Conservation (phyloP, 208 protist species). For the Herpetomonas tarakana region DNA sequence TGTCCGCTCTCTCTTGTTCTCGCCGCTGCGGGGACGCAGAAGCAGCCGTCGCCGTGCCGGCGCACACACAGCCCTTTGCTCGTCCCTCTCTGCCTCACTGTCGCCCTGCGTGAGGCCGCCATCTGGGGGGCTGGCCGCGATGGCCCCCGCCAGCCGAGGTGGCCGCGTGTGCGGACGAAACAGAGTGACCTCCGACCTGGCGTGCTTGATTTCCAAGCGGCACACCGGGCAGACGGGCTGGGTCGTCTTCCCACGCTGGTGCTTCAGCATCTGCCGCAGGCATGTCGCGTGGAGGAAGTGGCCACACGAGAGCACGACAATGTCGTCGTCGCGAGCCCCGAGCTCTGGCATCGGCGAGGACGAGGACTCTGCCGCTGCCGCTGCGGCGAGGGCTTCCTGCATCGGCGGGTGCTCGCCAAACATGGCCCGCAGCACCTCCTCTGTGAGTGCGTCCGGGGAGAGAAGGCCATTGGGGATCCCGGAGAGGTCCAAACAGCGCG, state of each 20-base stretch:
- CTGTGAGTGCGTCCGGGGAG: too few relatives aligned
- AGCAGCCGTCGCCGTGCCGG: too few relatives aligned
- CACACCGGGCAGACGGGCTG: slow-evolving; percentile 67
- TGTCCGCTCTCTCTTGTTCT: not conserved
- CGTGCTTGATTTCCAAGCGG: slow-evolving; percentile 28
- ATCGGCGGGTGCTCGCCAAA: too few relatives aligned
- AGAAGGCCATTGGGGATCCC: too few relatives aligned
- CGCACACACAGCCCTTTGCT: too few relatives aligned
- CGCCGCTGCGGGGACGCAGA: too few relatives aligned
- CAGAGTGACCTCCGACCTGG: slow-evolving; percentile 24
- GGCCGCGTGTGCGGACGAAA: slow-evolving; percentile 39
- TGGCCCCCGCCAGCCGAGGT: not conserved
- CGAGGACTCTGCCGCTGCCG: not conserved
- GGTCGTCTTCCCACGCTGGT: slow-evolving; percentile 28
- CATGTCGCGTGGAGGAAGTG: slow-evolving; percentile 78
- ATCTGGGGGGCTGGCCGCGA: too few relatives aligned
- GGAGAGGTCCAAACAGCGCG: too few relatives aligned
- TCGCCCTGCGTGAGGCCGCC: too few relatives aligned
- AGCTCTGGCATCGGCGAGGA: not conserved
- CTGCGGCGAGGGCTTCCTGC: too few relatives aligned
- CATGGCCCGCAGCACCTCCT: too few relatives aligned
- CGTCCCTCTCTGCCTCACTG: too few relatives aligned
- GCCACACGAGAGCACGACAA: slow-evolving; percentile 33
- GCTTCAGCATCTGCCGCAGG: slow-evolving; percentile 61
- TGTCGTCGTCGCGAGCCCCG: not conserved